Percentiles rank a stretch among this genome's conserved stretches.
These are phyloP conservation scores for Pseudocercospora macadamiae DNA, from an alignment of 2,329 filamentous ascomycete genomes.

Conservation along the genomic window DNA sequence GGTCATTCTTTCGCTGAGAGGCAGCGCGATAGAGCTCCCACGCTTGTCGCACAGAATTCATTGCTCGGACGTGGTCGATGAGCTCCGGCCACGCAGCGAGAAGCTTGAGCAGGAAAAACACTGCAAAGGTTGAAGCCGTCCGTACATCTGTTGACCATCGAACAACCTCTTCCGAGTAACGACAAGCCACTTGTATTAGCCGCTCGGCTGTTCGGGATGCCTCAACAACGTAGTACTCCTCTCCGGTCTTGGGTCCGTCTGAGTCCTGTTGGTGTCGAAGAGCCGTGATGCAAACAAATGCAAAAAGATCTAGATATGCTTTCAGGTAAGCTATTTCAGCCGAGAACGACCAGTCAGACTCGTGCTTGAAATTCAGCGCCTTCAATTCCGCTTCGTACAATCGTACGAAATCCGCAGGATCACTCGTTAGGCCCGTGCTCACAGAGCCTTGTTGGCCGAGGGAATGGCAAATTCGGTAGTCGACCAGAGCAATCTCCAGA, in stretches of 20 bases:
- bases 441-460: slow-evolving; percentile 6
- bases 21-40: slow-evolving; percentile 9
- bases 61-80: slow-evolving; percentile 9
- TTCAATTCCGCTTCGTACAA: slow-evolving; percentile 6
- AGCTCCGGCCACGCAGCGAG: background rate
- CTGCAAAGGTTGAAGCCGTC: slow-evolving; percentile 1
- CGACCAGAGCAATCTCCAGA: slow-evolving; percentile 8
- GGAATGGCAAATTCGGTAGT: slow-evolving; percentile 9
- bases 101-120: slow-evolving; percentile 15
- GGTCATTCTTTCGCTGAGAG: slow-evolving; percentile 4
- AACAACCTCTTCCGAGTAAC: background rate
- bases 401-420: slow-evolving; percentile 4
- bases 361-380: slow-evolving; percentile 5
- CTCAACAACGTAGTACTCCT: slow-evolving; percentile 3
- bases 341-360: slow-evolving; percentile 5
- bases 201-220: slow-evolving; percentile 3
- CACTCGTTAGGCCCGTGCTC: background rate
- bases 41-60: slow-evolving; percentile 8
- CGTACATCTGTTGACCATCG: slow-evolving; percentile 9
- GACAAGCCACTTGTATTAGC: slow-evolving; percentile 8
- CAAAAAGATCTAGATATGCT: slow-evolving; percentile 1
- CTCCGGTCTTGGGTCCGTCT: background rate
- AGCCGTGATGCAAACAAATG: slow-evolving; percentile 5
- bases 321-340: slow-evolving; percentile 9
- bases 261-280: background rate